Base-by-base conservation (phyloP, 352 stramenopile species). In the Aphanomyces euteiches region DNA sequence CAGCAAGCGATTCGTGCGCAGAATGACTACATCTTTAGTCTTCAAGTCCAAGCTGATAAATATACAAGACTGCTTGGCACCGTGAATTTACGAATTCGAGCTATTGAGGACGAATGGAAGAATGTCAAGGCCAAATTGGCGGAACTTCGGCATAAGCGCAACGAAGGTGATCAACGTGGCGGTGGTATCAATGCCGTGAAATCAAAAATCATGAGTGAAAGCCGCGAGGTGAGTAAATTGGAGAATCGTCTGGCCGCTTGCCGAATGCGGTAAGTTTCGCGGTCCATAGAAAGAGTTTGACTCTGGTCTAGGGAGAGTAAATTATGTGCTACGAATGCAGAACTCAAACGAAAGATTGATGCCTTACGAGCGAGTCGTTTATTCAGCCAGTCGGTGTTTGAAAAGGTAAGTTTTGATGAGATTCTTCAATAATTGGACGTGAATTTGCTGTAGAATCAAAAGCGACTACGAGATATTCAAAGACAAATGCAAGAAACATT, bases 1-100 rank as follows among this genome's bases (percentile, higher is more conserved):
- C 57, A 66, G 39, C 57, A 53, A 10, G 57, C 57, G 7, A 47
- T 66, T 10, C 57, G 57, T 5, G 81, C 82, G 34, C 82, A 90
- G 75, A 90, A 82, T 56, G 85, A 93, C 67, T 79, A 88, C 75
- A 79, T 91, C 59, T 93, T 93, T 77, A 87, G 88, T 58, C 73
- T 93, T n/a, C 85, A 93, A 67, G 76, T 90, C 3, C 82, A 91
- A 72, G 82, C 82, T 17, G 85, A 93, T 79, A 91, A 90, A 72
- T 93, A 90, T 63, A 79, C 85, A 40, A 75, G 82, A 15, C 72
- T 90, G 43, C 69, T 92, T 7, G 76, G 89, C 8, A 83, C 83
- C 61, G 82, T 90, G 72, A 92, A 90, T 66, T 78, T 89, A 48
- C 85, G 85, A 10, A 75, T 90, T 15, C 77, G 77, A 1, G 77